Evolutionary conservation across 2,329 filamentous ascomycete genomes (phyloP).

Genomic region (Orbilia quercus): DNA sequence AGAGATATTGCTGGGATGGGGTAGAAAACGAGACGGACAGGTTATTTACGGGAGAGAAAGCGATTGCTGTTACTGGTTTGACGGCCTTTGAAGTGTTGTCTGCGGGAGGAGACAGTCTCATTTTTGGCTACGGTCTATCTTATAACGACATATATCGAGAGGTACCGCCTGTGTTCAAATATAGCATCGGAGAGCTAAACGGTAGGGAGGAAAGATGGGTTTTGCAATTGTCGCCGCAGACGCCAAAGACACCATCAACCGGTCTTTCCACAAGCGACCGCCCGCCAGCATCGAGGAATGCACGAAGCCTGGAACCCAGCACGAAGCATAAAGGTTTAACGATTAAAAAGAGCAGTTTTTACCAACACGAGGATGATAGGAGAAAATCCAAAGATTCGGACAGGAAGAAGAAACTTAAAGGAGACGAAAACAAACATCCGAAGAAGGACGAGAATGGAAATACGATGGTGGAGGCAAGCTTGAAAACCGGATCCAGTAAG

Average conservation of each 20-base stretch:
- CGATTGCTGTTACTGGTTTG: constrained; percentile 13
- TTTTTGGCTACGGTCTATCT: constrained; percentile 25
- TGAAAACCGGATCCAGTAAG: neutral
- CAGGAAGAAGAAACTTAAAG: neutral
- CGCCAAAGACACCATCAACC: neutral
- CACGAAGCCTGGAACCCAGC: constrained; percentile 6
- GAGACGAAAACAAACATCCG: neutral
- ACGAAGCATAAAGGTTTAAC: constrained; percentile 7
- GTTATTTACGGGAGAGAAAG: constrained; percentile 5
- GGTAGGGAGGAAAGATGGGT: constrained; percentile 39
- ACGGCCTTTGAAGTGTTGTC: constrained; percentile 41
- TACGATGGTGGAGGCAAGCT: neutral
- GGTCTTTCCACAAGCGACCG: constrained; percentile 13
- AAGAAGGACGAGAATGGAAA: neutral
- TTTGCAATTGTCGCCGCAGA: constrained; percentile 3
- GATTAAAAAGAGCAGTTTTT: constrained; percentile 2
- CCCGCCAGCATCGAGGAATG: constrained; percentile 8
- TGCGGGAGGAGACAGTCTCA: constrained; percentile 27
- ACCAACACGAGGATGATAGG: neutral
- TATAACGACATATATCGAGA: constrained; percentile 44
- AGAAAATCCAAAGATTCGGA: neutral
- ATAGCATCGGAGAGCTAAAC: constrained; percentile 12
- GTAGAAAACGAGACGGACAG: constrained; percentile 1
- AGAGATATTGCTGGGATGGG: constrained; percentile 27
- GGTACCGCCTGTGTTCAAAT: constrained; percentile 40